These are phyloP conservation scores for Mortierella sp. DNA, from an alignment of 371 early-diverging fungal species.

Conservation along the genomic window DNA sequence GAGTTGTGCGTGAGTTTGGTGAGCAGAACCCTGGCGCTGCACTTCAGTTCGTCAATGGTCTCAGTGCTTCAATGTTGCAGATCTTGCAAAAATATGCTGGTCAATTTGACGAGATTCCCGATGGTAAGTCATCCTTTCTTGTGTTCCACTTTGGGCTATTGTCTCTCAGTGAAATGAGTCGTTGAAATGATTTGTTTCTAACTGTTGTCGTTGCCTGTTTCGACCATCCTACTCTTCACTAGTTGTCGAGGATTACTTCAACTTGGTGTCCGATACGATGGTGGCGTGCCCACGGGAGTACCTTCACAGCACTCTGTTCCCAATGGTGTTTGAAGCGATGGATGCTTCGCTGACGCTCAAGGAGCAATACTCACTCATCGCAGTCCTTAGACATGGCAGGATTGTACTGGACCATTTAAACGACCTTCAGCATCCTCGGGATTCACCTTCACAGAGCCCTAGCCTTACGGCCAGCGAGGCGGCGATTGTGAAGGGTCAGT, in stretches of 20 bases:
- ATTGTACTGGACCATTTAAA: slow-evolving; percentile 57
- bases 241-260: slow-evolving; percentile 82
- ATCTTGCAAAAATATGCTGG: slow-evolving; percentile 61
- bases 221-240: slow-evolving; percentile 7
- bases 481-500: slow-evolving; percentile 53
- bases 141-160: background rate
- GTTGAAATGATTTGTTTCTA: background rate
- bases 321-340: slow-evolving; percentile 74
- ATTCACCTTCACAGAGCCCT: slow-evolving; percentile 46
- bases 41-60: slow-evolving; percentile 63
- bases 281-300: slow-evolving; percentile 71
- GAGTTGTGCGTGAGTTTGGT: slow-evolving; percentile 55
- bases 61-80: slow-evolving; percentile 73
- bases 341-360: slow-evolving; percentile 71
- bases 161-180: background rate
- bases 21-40: slow-evolving; percentile 31
- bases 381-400: slow-evolving; percentile 69
- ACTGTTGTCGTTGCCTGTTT: background rate
- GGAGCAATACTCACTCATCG: slow-evolving; percentile 71
- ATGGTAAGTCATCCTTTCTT: slow-evolving; percentile 61
- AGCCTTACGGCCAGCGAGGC: slow-evolving; percentile 55
- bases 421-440: slow-evolving; percentile 48
- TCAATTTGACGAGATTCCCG: slow-evolving; percentile 73
- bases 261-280: slow-evolving; percentile 66
- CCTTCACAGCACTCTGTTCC: slow-evolving; percentile 67